phyloP scores from a whole-genome alignment of 352 stramenopile genomes.

The Elongisporangium anandrum region DNA sequence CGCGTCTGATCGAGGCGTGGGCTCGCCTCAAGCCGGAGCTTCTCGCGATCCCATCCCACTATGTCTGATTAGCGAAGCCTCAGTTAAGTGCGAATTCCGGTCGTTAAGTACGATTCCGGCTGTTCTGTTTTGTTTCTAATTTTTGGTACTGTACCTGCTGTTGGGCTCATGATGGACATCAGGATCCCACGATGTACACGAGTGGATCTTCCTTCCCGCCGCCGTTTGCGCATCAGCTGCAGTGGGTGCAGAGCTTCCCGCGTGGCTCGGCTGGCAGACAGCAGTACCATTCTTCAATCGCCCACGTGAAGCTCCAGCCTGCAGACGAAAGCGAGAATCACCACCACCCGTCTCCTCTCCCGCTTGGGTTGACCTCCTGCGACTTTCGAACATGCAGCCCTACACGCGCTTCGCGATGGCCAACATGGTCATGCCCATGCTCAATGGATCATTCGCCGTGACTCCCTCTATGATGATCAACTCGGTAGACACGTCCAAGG shows the following conservation, averaged over 20 bases:
- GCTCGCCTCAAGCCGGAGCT: constrained; percentile 67
- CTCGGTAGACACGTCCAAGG: neutral
- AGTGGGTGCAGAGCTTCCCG: neutral
- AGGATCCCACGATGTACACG: neutral
- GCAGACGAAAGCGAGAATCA: neutral
- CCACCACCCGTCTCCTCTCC: neutral
- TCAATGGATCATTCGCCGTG: neutral
- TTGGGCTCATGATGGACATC: neutral
- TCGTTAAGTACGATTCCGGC: neutral
- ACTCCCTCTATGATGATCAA: neutral
- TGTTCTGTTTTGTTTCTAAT: neutral
- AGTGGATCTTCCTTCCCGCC: neutral
- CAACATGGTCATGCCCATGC: neutral
- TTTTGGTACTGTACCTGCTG: neutral
- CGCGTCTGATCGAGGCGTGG: constrained; percentile 68
- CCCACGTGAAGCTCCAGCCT: neutral
- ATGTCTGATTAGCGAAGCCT: neutral
- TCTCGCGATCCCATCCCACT: constrained; percentile 31
- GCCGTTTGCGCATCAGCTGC: neutral
- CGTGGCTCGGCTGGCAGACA: neutral
- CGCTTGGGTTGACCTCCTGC: neutral
- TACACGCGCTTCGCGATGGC: neutral
- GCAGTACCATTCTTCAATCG: neutral
- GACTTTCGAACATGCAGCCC: neutral
- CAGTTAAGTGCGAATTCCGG: neutral